These are phyloP conservation scores for Potentilla sterilis DNA, from an alignment of 306 rosid species.

Conservation along the genomic window DNA sequence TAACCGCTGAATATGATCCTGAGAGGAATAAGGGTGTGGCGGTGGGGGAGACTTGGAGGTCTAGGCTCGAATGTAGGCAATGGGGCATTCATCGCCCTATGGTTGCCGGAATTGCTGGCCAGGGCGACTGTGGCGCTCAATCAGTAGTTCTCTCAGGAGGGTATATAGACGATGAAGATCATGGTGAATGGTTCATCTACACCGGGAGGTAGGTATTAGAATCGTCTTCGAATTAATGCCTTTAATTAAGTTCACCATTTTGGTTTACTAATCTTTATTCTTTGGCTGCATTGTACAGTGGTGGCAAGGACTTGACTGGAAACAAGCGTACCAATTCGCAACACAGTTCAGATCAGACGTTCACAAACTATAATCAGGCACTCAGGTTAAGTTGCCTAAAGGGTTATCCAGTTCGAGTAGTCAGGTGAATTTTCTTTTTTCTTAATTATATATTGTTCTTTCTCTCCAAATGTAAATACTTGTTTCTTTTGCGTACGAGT, in stretches of 20 bases:
- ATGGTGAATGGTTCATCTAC: too few species aligned
- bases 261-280: neutral
- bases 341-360: conserved; percentile 59
- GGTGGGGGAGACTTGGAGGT: conserved; percentile 59
- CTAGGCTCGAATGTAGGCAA: conserved; percentile 59
- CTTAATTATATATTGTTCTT: too few species aligned
- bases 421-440: neutral
- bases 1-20: conserved; percentile 48
- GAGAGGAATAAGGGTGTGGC: conserved; percentile 46
- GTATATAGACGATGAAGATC: too few species aligned
- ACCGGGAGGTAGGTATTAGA: too few species aligned
- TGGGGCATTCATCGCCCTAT: conserved; percentile 74
- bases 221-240: conserved; percentile 7
- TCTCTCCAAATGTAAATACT: too few species aligned
- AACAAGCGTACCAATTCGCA: conserved; percentile 51
- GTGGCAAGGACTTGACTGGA: conserved; percentile 68
- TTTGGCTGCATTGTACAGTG: conserved; percentile 40
- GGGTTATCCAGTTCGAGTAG: conserved; percentile 68
- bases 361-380: conserved; percentile 52
- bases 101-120: conserved; percentile 64
- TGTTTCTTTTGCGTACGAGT: too few species aligned
- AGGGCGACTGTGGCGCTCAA: conserved; percentile 48
- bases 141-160: conserved; percentile 14
- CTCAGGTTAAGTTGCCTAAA: conserved; percentile 49
- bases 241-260: too few species aligned